These are phyloP conservation scores for Coffea humblotiana DNA, from an alignment of 305 asterid genomes.

Conservation along the genomic window DNA sequence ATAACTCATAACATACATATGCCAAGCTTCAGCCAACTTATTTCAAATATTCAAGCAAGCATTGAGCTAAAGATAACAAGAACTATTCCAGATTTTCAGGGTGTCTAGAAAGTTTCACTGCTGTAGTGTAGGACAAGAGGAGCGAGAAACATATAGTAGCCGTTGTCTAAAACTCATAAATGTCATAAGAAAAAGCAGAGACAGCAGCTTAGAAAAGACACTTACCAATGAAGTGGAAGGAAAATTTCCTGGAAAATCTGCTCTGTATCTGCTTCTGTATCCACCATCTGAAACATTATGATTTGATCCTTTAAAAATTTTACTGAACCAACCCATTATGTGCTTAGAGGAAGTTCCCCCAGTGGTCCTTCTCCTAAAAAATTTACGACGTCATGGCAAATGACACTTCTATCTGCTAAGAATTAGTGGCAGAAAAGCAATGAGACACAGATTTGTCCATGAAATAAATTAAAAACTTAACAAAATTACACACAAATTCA, in stretches of 20 bases:
- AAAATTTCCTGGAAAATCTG: conserved; percentile 49
- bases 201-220: conserved; percentile 12
- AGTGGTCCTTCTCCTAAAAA: conserved; percentile 11
- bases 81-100: not conserved
- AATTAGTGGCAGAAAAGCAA: not conserved
- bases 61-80: not conserved
- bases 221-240: conserved; percentile 70
- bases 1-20: not conserved
- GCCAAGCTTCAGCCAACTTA: not conserved
- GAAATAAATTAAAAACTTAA: not conserved
- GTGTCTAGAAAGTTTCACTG: not conserved
- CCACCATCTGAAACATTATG: conserved; percentile 67
- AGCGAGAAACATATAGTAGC: not conserved
- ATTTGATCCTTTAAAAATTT: conserved; percentile 72
- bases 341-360: conserved; percentile 1
- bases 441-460: not conserved
- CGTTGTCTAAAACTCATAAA: not conserved
- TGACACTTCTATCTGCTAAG: conserved; percentile 38
- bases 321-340: conserved; percentile 90
- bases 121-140: not conserved
- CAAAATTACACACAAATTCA: not conserved
- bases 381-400: conserved; percentile 33
- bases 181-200: not conserved
- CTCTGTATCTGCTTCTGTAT: conserved; percentile 55
- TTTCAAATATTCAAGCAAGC: not conserved